Base-by-base conservation (phyloP, 2,329 filamentous ascomycete genomes). In the Alternaria longipes region DNA sequence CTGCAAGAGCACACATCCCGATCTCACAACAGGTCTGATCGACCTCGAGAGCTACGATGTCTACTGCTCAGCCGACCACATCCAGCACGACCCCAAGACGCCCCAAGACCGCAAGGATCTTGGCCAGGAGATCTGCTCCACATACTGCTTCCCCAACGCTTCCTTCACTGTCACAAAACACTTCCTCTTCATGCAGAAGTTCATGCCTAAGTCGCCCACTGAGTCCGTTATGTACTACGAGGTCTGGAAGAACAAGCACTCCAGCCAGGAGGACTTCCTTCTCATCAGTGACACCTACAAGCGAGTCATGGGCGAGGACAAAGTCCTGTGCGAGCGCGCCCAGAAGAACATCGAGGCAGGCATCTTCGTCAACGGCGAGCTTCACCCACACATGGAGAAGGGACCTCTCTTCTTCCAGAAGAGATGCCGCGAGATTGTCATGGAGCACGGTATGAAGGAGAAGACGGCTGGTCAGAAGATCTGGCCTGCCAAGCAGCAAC, bases 151-250 rank as follows among this genome's bases (percentile, higher is more conserved):
- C 46, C 73, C 73, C 16, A 67, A 73, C 41, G 68, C 69, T n/a
- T 76, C 73, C 5, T 70, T 74, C 61, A 76, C 72, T 6, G 67
- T 76, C 38, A 74, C 69, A 67, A 66, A 71, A 68, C 71, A 89
- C 76, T 89, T 89, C 75, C 85, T 90, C 77, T 87, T 88, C 80
- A 84, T 89, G 56, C 86, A 89, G 71, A 81, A 86, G 59, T 89
- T 89, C 75, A 81, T 89, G 12, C 88, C 88, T 12, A 82, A 78
- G 49, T 79, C 81, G 2, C 80, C 87, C 0, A 81, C 77, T 36
- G 82, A 77, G 42, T 85, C 84, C 2, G 79, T 80, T 40, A 89
- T 90, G 84, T 81, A 82, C 58, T 89, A 90, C 74, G 86, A 90
- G 71, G 84, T 90, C 51, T 90, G 84, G 81, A 82, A 86, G 61